phyloP scores from a whole-genome alignment of 2,329 filamentous ascomycete genomes.

The Daldinia sp. region DNA sequence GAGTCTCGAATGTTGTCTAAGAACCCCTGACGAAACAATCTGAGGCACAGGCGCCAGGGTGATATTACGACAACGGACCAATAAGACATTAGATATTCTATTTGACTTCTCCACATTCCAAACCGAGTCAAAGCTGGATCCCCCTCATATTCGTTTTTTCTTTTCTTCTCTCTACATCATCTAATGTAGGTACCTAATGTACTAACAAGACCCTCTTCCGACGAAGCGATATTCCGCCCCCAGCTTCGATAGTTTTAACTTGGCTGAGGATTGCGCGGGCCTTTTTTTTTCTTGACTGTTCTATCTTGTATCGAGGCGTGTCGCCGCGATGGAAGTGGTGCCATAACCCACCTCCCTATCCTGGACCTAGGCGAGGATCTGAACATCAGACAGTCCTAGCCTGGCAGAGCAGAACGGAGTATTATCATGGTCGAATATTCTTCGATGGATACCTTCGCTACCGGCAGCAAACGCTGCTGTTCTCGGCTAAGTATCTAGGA shows the following conservation, averaged over 20 bases:
- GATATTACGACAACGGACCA: slow-evolving; percentile 24
- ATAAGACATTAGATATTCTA: slow-evolving; percentile 12
- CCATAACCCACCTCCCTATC: slow-evolving; percentile 52
- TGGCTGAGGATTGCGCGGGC: slow-evolving; percentile 25
- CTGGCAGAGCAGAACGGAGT: slow-evolving; percentile 18
- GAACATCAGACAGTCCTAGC: slow-evolving; percentile 41
- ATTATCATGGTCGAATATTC: slow-evolving; percentile 14
- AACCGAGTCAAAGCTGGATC: slow-evolving; percentile 38
- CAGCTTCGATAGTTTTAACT: slow-evolving; percentile 10
- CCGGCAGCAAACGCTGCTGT: slow-evolving; percentile 13
- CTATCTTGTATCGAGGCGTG: slow-evolving; percentile 29
- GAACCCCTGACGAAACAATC: slow-evolving; percentile 55
- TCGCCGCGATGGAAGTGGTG: slow-evolving; percentile 47
- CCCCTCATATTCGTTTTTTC: slow-evolving; percentile 22
- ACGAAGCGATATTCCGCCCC: slow-evolving; percentile 9
- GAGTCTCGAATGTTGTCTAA: slow-evolving; percentile 52
- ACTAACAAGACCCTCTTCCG: neutral
- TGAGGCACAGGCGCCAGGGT: slow-evolving; percentile 50
- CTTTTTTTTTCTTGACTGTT: slow-evolving; percentile 3
- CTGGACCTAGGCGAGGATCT: slow-evolving; percentile 38
- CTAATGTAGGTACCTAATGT: neutral
- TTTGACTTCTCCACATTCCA: slow-evolving; percentile 34
- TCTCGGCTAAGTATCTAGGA: neutral
- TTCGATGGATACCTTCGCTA: slow-evolving; percentile 5
- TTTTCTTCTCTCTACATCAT: slow-evolving; percentile 6